Evolutionary conservation across 179 eudicot genomes (phyloP), one percentile per base, ranked within the genome.

Genomic region (Actinidia polygama): DNA sequence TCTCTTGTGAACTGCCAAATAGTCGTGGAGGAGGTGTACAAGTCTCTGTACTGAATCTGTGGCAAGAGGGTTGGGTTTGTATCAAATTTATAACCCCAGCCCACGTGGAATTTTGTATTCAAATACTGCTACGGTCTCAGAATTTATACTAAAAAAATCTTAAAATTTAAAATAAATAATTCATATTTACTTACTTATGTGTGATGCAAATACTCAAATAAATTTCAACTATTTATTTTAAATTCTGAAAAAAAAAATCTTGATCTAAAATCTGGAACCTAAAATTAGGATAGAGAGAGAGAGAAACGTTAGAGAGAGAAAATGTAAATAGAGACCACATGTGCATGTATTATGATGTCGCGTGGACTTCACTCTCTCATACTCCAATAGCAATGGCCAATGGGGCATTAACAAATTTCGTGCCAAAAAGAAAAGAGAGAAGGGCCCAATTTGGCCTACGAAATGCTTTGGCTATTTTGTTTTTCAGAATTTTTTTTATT

Each of bases 31-130:
- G 61, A 14, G 55, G 6, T 50, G 53, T 14, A 53, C 19, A 61
- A 11, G 53, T 78, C 6, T 36, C 36, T 44, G 8, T 40, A 57
- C 62, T 73, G 75, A 73, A 79, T 50, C 26, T 73, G 59, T 53
- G 82, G 75, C 6, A 62, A 83, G 83, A 72, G 47, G n/a, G 67
- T 23, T 50, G 23, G 77, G 76, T 8, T 53, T 55, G 49, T 58
- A 15, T 77, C 73, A n/a, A 73, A 84, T 84, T 72, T 84, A 84
- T 84, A 81, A 66, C 30, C 26, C 21, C 0, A 16, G 30, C 47
- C 30, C 70, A 36, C 11, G 70, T 10, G 6, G 11, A 69, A 8
- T 68, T 40, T 14, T 68, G 73, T 36, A 1, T 14, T 30, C 49
- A 68, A 36, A 24, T 6, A n/a, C n/a, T n/a, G n/a, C n/a, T n/a